These are phyloP conservation scores for Pseudopyrenochaeta lycopersici DNA, from an alignment of 2,329 filamentous ascomycete genomes.

Conservation along the genomic window DNA sequence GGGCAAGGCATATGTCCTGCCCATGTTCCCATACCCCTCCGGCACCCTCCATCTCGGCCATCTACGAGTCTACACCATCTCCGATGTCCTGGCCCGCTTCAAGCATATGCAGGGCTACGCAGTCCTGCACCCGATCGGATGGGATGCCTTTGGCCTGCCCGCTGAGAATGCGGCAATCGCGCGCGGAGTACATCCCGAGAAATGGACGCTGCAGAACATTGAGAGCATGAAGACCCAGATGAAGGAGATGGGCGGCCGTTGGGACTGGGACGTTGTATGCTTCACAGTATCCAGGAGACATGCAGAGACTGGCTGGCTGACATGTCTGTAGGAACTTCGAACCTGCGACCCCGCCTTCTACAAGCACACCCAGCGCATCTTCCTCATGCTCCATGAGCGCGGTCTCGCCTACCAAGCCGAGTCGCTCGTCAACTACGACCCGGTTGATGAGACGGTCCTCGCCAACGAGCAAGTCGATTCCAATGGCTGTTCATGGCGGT, in stretches of 20 bases:
- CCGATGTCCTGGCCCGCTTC: slow-evolving; percentile 83
- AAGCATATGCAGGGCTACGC: slow-evolving; percentile 76
- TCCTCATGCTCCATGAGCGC: slow-evolving; percentile 76
- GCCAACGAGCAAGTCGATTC: slow-evolving; percentile 94
- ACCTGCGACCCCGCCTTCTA: slow-evolving; percentile 89
- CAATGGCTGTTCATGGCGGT: slow-evolving; percentile 86
- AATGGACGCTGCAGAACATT: slow-evolving; percentile 85
- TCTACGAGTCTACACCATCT: slow-evolving; percentile 88
- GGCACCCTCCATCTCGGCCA: slow-evolving; percentile 88
- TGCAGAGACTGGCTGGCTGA: slow-evolving; percentile 7
- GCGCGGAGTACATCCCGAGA: slow-evolving; percentile 76
- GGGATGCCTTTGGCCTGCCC: slow-evolving; percentile 91
- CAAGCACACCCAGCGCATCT: slow-evolving; percentile 87
- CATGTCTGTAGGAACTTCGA: slow-evolving; percentile 72
- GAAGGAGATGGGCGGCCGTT: slow-evolving; percentile 78
- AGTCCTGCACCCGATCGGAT: slow-evolving; percentile 89
- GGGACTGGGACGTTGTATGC: slow-evolving; percentile 81
- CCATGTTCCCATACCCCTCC: slow-evolving; percentile 95
- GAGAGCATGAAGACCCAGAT: slow-evolving; percentile 85
- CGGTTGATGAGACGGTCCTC: slow-evolving; percentile 86
- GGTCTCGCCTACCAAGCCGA: slow-evolving; percentile 85
- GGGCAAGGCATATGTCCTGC: slow-evolving; percentile 73
- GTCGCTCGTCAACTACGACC: slow-evolving; percentile 89
- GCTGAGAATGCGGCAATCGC: slow-evolving; percentile 93
- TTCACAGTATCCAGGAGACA: background rate